Conservation (phyloP, 2,329 filamentous ascomycete genomes). For the Colletotrichum chlorophyti region DNA sequence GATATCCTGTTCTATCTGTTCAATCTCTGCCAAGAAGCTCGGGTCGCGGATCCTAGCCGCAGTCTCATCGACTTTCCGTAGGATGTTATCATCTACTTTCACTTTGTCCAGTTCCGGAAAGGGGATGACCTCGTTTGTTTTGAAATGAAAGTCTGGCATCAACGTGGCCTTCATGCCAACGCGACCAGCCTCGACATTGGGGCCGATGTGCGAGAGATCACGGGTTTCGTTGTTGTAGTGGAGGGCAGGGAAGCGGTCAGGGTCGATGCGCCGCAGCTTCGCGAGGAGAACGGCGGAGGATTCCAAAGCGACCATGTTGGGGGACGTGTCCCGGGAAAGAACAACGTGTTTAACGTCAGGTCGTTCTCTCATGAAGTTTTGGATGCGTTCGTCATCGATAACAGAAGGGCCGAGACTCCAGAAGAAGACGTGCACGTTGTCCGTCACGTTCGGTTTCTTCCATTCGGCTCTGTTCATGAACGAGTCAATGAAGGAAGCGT, state of each 20-base stretch:
- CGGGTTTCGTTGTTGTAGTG: conserved; percentile 64
- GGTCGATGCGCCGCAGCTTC: conserved; percentile 75
- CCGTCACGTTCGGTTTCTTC: conserved; percentile 68
- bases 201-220: conserved; percentile 26
- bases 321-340: conserved; percentile 74
- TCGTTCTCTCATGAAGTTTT: conserved; percentile 72
- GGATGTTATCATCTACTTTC: conserved; percentile 44
- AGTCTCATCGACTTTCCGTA: conserved; percentile 61
- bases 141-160: conserved; percentile 53
- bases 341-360: conserved; percentile 75
- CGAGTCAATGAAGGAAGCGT: conserved; percentile 70
- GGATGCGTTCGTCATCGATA: conserved; percentile 65
- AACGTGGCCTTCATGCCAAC: conserved; percentile 53
- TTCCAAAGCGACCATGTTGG: conserved; percentile 77
- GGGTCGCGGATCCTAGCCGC: conserved; percentile 47
- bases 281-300: conserved; percentile 71
- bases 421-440: conserved; percentile 71
- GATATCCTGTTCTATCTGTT: conserved; percentile 66
- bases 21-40: conserved; percentile 55
- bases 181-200: conserved; percentile 46
- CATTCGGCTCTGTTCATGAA: conserved; percentile 78
- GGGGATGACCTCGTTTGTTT: conserved; percentile 53
- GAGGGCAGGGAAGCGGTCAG: conserved; percentile 75
- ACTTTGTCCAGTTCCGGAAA: conserved; percentile 48
- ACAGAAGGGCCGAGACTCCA: conserved; percentile 83